These are phyloP conservation scores for Lodderomyces margitis DNA, from an alignment of 1,139 yeast species.

Conservation along the genomic window DNA sequence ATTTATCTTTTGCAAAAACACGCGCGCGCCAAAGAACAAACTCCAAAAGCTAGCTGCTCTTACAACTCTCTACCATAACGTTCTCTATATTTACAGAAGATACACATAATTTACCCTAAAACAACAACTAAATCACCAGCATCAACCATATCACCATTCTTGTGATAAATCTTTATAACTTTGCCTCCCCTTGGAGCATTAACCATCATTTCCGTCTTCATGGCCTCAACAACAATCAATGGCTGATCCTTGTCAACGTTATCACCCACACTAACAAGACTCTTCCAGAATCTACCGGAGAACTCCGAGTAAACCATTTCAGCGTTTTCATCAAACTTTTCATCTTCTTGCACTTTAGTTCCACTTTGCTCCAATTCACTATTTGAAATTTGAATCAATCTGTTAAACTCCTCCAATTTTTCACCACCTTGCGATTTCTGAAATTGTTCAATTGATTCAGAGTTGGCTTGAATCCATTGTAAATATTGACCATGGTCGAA, in stretches of 20 bases:
- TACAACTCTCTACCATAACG: too few relatives aligned
- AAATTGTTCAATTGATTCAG: slow-evolving; percentile 69
- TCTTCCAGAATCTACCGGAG: slow-evolving; percentile 96
- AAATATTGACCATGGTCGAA: slow-evolving; percentile 81
- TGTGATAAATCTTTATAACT: slow-evolving; percentile 72
- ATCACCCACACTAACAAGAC: slow-evolving; percentile 80
- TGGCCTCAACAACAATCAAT: slow-evolving; percentile 88
- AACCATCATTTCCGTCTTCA: slow-evolving; percentile 97
- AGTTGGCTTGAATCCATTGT: slow-evolving; percentile 73
- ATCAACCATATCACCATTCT: slow-evolving; percentile 93
- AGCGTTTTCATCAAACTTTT: slow-evolving; percentile 66
- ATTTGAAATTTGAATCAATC: slow-evolving; percentile 79
- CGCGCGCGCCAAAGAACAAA: too few relatives aligned
- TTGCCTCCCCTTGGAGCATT: slow-evolving; percentile 71
- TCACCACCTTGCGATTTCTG: slow-evolving; percentile 70
- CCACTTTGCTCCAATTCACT: slow-evolving; percentile 63
- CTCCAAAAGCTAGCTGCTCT: too few relatives aligned
- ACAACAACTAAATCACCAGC: slow-evolving; percentile 94
- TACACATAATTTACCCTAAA: slow-evolving; percentile 26
- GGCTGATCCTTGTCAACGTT: slow-evolving; percentile 72
- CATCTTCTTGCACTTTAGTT: slow-evolving; percentile 40
- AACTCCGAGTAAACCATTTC: slow-evolving; percentile 87
- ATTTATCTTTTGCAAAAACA: not conserved
- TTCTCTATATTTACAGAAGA: not conserved
- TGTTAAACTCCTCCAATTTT: slow-evolving; percentile 79